phyloP scores from a whole-genome alignment of 495 filamentous ascomycete genomes.

The Xeromyces bisporus region DNA sequence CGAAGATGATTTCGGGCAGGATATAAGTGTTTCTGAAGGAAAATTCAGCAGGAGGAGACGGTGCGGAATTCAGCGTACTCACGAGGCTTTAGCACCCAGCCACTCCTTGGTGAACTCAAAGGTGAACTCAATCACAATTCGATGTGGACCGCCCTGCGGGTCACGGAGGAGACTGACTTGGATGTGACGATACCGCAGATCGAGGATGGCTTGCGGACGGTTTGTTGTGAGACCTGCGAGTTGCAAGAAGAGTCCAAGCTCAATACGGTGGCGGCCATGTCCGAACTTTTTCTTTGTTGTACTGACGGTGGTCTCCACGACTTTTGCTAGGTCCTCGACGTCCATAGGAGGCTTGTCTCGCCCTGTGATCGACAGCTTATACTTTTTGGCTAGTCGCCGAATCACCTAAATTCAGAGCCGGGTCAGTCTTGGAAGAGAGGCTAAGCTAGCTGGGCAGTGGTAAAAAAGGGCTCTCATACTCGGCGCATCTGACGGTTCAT shows the following conservation, averaged over 20 bases:
- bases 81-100: slow-evolving; percentile 14
- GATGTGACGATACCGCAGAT: slow-evolving; percentile 15
- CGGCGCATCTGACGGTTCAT: slow-evolving; percentile 11
- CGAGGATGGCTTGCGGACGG: slow-evolving; percentile 11
- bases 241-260: slow-evolving; percentile 11
- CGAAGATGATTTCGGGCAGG: slow-evolving; percentile 21
- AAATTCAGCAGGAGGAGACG: no score
- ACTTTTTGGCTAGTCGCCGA: slow-evolving; percentile 7
- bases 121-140: slow-evolving; percentile 18
- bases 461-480: slow-evolving; percentile 7
- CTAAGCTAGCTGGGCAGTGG: no score
- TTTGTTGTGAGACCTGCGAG: slow-evolving; percentile 14
- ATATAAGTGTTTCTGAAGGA: slow-evolving; percentile 19
- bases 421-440: no score
- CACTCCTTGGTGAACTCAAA: slow-evolving; percentile 20
- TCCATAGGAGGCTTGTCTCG: slow-evolving; percentile 13
- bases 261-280: slow-evolving; percentile 11
- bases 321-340: slow-evolving; percentile 11
- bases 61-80: no score
- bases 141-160: slow-evolving; percentile 11
- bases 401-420: slow-evolving; percentile 7
- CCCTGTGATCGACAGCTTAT: slow-evolving; percentile 8
- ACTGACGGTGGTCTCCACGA: slow-evolving; percentile 11
- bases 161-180: slow-evolving; percentile 15
- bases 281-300: slow-evolving; percentile 15